Base-by-base conservation (phyloP, 805 yeast species). In the Candida sithepensis region DNA sequence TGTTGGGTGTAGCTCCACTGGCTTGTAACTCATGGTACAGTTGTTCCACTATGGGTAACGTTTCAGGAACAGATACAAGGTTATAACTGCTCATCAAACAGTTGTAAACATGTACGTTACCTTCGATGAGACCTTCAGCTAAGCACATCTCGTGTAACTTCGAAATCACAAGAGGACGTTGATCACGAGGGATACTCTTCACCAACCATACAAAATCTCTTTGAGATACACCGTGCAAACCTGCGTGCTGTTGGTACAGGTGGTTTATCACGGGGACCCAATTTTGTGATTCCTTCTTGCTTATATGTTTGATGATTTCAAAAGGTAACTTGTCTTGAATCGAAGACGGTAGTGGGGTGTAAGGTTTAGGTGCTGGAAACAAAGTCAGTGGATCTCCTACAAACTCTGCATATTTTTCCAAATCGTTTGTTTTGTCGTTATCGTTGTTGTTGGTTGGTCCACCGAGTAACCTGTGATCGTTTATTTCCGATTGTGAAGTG, bases 251-350 rank as follows among this genome's bases (percentile, higher is more conserved):
- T 2, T 51, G 49, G 16, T 60, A 45, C 6, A 60, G 51, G 26
- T 72, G 61, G 13, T 68, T 64, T 10, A 79, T 55, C 12, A 77
- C 77, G 39, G 77, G 64, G 1, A 58, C 58, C 83, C 83, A 79
- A 54, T 77, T 69, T 46, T 73, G 76, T 26, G 65, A 55, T 19
- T 68, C 64, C 42, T 66, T 59, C 19, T 69, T 63, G 0, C 72
- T 67, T 32, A 78, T 65, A 51, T 63, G 68, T 43, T 67, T 70
- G 3, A 71, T 54, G 0, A 77, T 62, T 13, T 71, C 66, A 0
- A 74, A 75, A 22, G 55, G 53, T 8, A 79, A 54, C 30, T 65
- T 64, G 3, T 65, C 66, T 12, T 60, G 44, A 10, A 79, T 63
- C 0, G 64, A 43, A 1, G 47, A 43, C 0, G 84, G 82, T 3